A percentile compares a stretch with the other conserved stretches of the same genome.
Conservation (phyloP, 495 filamentous ascomycete genomes). For the Emericellopsis terricola region DNA sequence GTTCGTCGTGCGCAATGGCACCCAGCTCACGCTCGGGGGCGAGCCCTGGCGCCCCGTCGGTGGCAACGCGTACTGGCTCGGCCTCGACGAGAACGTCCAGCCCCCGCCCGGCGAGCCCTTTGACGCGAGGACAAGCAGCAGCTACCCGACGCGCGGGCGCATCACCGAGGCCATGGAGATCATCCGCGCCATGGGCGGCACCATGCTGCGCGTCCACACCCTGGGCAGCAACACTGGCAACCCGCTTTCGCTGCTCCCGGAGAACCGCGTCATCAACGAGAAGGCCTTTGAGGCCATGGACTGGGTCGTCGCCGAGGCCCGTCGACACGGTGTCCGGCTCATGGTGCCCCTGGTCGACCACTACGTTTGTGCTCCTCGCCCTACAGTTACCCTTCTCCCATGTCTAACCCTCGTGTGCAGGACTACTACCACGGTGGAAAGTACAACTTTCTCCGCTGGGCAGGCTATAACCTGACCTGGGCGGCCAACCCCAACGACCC, state of each 20-base stretch:
- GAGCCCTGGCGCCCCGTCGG: conserved; percentile 31
- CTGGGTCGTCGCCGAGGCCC: conserved; percentile 35
- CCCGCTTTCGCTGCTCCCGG: conserved; percentile 29
- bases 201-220: conserved; percentile 33
- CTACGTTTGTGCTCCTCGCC: conserved; percentile 12
- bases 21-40: conserved; percentile 18
- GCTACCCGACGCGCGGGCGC: conserved; percentile 34
- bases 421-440: conserved; percentile 43
- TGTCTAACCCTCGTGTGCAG: conserved; percentile 5
- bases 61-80: conserved; percentile 39
- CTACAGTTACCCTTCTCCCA: conserved; percentile 3
- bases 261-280: conserved; percentile 24
- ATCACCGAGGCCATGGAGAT: conserved; percentile 35
- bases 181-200: conserved; percentile 30
- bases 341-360: conserved; percentile 31
- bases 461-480: conserved; percentile 28
- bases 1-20: conserved; percentile 24
- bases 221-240: conserved; percentile 35
- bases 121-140: conserved; percentile 27
- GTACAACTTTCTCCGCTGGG: conserved; percentile 34
- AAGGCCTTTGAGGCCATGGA: conserved; percentile 31
- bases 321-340: conserved; percentile 27
- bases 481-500: conserved; percentile 16
- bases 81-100: conserved; percentile 37
- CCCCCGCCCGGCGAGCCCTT: conserved; percentile 29